These are phyloP conservation scores for Porogramme epimiltina DNA, from an alignment of 1,284 basidiomycete species.

Conservation along the genomic window DNA sequence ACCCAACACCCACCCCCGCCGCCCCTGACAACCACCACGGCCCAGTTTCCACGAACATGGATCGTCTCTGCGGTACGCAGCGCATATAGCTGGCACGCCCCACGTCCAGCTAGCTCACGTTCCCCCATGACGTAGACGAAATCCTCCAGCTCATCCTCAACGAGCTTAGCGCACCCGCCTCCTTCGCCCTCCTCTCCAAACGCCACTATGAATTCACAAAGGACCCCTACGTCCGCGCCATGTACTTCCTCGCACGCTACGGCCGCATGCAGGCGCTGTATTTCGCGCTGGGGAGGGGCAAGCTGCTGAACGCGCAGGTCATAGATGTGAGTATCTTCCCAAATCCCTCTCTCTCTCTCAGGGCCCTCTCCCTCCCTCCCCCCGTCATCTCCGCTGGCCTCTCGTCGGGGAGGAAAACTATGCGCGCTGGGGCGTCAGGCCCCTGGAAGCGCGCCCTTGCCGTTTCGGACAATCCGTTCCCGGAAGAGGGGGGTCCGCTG, in stretches of 20 bases:
- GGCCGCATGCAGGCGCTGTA: constrained; percentile 69
- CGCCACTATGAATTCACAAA: constrained; percentile 64
- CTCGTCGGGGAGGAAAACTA: neutral
- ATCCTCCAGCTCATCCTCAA: constrained; percentile 72
- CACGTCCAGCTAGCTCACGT: constrained; percentile 1
- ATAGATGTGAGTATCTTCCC: constrained; percentile 60
- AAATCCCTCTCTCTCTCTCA: neutral
- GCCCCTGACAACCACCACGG: constrained; percentile 5
- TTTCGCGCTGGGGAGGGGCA: constrained; percentile 68
- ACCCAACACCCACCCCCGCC: neutral
- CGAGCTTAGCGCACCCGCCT: constrained; percentile 63
- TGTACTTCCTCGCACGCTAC: constrained; percentile 73
- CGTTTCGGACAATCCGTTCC: constrained; percentile 6
- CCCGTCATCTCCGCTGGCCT: neutral
- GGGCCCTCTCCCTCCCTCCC: constrained; percentile 5
- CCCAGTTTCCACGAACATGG: constrained; percentile 40
- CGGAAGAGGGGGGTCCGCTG: constrained; percentile 6
- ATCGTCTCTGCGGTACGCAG: constrained; percentile 62
- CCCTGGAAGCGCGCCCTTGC: constrained; percentile 10
- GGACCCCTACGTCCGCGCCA: constrained; percentile 73
- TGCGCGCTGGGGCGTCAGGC: neutral
- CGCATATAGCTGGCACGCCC: constrained; percentile 2
- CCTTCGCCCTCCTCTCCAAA: constrained; percentile 56
- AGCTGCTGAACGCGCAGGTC: constrained; percentile 61
- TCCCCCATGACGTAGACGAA: constrained; percentile 42